A percentile compares a stretch with the other conserved stretches of the same genome.
phyloP scores from a whole-genome alignment of 2,329 filamentous ascomycete genomes.

The Chalara sp. region DNA sequence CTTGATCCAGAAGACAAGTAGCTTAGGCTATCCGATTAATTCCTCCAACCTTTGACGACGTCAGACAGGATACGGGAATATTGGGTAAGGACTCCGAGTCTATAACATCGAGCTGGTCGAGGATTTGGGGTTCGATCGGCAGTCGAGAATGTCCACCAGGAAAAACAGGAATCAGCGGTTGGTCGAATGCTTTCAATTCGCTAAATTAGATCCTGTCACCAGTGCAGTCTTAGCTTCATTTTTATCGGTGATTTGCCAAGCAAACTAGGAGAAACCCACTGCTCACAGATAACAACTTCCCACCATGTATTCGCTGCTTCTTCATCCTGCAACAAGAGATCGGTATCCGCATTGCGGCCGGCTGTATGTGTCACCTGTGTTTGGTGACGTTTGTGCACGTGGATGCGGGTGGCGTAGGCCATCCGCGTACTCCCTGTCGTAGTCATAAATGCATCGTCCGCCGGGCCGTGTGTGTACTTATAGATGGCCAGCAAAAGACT shows the following conservation, averaged over 20 bases:
- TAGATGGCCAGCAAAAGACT: constrained; percentile 22
- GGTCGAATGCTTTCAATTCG: not conserved
- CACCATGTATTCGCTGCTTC: constrained; percentile 27
- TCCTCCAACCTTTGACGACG: not conserved
- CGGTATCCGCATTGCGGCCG: constrained; percentile 1
- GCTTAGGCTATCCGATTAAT: not conserved
- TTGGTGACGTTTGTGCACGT: not conserved
- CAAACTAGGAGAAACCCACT: constrained; percentile 14
- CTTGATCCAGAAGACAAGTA: not conserved
- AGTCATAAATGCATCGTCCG: not conserved
- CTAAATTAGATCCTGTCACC: not conserved
- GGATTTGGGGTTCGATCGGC: constrained; percentile 1
- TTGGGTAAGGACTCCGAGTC: constrained; percentile 1
- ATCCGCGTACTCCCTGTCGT: not conserved
- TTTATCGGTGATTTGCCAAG: not conserved
- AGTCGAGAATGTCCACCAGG: constrained; percentile 1
- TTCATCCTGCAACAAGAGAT: constrained; percentile 2
- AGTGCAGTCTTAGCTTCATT: not conserved
- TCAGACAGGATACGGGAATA: constrained; percentile 2
- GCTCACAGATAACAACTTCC: constrained; percentile 24
- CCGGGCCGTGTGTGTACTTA: constrained; percentile 11
- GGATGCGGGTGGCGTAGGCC: not conserved
- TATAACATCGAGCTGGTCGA: not conserved
- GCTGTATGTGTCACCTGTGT: not conserved
- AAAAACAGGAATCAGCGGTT: not conserved